Evolutionary conservation across 1,139 yeast genomes (phyloP).

Genomic region (Geotrichum australiense): DNA sequence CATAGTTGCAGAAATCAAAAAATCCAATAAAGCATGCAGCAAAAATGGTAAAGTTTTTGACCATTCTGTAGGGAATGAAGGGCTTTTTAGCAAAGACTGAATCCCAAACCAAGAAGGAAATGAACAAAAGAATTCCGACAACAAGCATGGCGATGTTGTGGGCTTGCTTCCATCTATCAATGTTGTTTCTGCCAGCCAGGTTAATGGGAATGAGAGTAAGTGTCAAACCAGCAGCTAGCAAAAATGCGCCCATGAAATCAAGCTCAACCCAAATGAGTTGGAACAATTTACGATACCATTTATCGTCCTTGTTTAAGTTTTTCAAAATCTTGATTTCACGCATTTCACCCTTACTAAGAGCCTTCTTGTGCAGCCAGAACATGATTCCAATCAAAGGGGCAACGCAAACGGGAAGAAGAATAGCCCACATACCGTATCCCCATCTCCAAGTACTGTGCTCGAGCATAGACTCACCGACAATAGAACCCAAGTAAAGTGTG

Average conservation of each 20-base stretch:
- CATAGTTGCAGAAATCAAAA: slow-evolving; percentile 15
- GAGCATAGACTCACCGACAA: slow-evolving; percentile 22
- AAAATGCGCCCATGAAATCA: slow-evolving; percentile 20
- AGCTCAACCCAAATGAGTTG: slow-evolving; percentile 18
- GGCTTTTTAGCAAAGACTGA: slow-evolving; percentile 15
- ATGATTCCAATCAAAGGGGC: slow-evolving; percentile 41
- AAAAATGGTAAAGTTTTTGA: slow-evolving; percentile 13
- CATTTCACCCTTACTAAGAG: slow-evolving; percentile 15
- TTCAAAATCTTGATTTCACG: slow-evolving; percentile 9
- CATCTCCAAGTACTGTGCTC: slow-evolving; percentile 45
- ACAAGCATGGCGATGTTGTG: slow-evolving; percentile 16
- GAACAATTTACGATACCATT: slow-evolving; percentile 12
- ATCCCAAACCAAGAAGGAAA: slow-evolving; percentile 14
- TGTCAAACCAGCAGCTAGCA: slow-evolving; percentile 20
- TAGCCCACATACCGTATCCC: slow-evolving; percentile 73
- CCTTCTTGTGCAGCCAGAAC: slow-evolving; percentile 18
- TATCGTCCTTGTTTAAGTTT: slow-evolving; percentile 5
- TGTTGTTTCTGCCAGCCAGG: slow-evolving; percentile 15
- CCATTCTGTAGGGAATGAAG: slow-evolving; percentile 17
- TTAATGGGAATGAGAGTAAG: slow-evolving; percentile 21
- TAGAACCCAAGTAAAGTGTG: slow-evolving; percentile 17
- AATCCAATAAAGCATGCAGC: slow-evolving; percentile 15
- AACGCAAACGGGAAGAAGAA: slow-evolving; percentile 56
- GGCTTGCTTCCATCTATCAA: slow-evolving; percentile 16
- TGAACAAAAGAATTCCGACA: slow-evolving; percentile 11